A percentile compares a stretch with the other conserved stretches of the same genome.
phyloP scores from a whole-genome alignment of 768 basidiomycete genomes.

The Tylopilus rubrobrunneus region DNA sequence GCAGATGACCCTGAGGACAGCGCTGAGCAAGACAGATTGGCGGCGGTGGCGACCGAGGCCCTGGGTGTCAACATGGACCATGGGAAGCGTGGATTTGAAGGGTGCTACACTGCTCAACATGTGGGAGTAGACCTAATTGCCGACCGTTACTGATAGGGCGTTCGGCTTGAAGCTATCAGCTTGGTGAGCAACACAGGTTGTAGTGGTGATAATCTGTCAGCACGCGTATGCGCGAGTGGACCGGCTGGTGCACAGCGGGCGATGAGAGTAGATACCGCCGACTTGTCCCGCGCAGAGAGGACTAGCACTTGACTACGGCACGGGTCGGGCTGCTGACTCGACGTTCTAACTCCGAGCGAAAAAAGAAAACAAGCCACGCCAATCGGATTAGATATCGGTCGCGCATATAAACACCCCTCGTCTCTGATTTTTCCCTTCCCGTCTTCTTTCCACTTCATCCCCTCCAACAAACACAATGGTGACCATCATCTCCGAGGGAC shows the following conservation, averaged over 20 bases:
- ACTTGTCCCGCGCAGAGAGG: slow-evolving; percentile 5
- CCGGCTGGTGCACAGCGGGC: background rate
- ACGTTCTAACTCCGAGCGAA: slow-evolving; percentile 26
- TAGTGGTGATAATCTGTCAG: background rate
- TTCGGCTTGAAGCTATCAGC: background rate
- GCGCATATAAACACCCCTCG: slow-evolving; percentile 26
- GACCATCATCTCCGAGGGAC: background rate
- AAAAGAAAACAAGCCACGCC: slow-evolving; percentile 9
- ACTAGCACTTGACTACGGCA: slow-evolving; percentile 3
- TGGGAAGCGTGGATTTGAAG: background rate
- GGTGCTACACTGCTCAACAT: background rate
- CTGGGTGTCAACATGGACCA: background rate
- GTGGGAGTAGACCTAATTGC: background rate
- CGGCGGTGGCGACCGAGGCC: background rate
- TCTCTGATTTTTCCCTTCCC: background rate
- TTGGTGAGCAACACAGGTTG: background rate
- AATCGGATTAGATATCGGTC: slow-evolving; percentile 21
- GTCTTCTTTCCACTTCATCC: slow-evolving; percentile 4
- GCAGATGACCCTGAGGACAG: background rate
- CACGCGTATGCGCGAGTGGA: slow-evolving; percentile 8
- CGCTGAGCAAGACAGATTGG: background rate
- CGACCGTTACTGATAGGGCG: background rate
- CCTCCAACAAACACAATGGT: slow-evolving; percentile 23
- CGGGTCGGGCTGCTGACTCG: slow-evolving; percentile 8
- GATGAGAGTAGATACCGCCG: slow-evolving; percentile 10